phyloP scores from a whole-genome alignment of 2,329 filamentous ascomycete species.

The Escovopsis sp. region DNA sequence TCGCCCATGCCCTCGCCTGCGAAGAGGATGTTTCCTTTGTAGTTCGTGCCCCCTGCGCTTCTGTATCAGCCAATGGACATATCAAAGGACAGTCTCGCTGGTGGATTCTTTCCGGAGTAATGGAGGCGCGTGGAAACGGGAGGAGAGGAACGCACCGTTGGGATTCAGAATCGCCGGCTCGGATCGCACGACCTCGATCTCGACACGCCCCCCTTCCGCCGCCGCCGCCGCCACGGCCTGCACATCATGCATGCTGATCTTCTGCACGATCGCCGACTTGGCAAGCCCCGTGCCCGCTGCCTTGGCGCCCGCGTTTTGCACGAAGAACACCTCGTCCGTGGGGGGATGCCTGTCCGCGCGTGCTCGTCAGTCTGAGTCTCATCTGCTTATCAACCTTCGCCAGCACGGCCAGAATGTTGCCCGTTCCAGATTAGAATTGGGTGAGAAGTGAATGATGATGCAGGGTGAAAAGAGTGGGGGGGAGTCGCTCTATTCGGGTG shows the following conservation, averaged over 20 bases:
- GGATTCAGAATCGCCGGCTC: slow-evolving; percentile 31
- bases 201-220: slow-evolving; percentile 24
- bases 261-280: slow-evolving; percentile 31
- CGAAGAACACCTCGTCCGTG: slow-evolving; percentile 36
- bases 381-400: too few relatives aligned
- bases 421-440: too few relatives aligned
- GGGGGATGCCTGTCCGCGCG: slow-evolving; percentile 11
- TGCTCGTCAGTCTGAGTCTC: too few relatives aligned
- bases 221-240: slow-evolving; percentile 21
- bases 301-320: slow-evolving; percentile 29
- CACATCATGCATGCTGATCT: slow-evolving; percentile 29
- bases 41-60: slow-evolving; percentile 30
- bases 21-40: slow-evolving; percentile 32
- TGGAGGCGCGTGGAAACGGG: too few relatives aligned
- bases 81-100: not conserved
- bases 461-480: too few relatives aligned
- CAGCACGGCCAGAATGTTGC: too few relatives aligned
- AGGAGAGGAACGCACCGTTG: slow-evolving; percentile 22
- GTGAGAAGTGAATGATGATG: too few relatives aligned
- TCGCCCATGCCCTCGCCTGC: slow-evolving; percentile 34
- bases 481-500: too few relatives aligned
- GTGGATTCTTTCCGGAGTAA: too few relatives aligned
- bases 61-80: accelerated
- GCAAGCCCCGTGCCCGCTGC: slow-evolving; percentile 30
- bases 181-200: slow-evolving; percentile 25